Percentiles rank a stretch among this genome's conserved stretches.
phyloP scores from a whole-genome alignment of 805 yeast genomes.

The Zygosaccharomyces gambellarensis region DNA sequence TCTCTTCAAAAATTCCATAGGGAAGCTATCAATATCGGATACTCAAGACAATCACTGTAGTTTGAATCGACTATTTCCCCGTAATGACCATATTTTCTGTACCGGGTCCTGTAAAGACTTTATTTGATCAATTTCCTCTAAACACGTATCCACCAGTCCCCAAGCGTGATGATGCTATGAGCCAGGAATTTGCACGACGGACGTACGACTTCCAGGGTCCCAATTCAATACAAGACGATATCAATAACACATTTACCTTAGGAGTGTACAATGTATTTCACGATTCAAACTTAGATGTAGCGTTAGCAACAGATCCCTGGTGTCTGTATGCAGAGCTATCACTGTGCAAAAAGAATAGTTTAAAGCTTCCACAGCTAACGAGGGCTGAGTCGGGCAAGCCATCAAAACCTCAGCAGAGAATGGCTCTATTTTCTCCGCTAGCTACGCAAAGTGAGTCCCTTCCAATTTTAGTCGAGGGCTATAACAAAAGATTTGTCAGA shows the following conservation, averaged over 20 bases:
- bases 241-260: conserved; percentile 40
- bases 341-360: conserved; percentile 41
- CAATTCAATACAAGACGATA: conserved; percentile 6
- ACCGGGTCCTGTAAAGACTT: conserved; percentile 41
- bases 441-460: conserved; percentile 47
- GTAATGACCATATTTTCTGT: conserved; percentile 14
- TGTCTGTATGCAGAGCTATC: conserved; percentile 46
- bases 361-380: conserved; percentile 38
- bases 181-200: conserved; percentile 21
- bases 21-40: no score
- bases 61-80: neutral
- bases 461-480: conserved; percentile 54
- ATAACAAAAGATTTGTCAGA: conserved; percentile 36
- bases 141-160: conserved; percentile 38
- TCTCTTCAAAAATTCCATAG: neutral
- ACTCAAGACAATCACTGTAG: no score
- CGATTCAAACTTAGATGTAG: conserved; percentile 24
- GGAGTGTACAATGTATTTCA: conserved; percentile 49
- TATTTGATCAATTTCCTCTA: conserved; percentile 53
- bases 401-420: conserved; percentile 27
- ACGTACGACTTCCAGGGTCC: conserved; percentile 21
- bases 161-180: conserved; percentile 28
- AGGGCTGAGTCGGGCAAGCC: neutral
- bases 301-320: conserved; percentile 55
- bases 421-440: conserved; percentile 44